Evolutionary conservation across 1,284 basidiomycete species (phyloP).

Genomic region (Ceratobasidium sp.): DNA sequence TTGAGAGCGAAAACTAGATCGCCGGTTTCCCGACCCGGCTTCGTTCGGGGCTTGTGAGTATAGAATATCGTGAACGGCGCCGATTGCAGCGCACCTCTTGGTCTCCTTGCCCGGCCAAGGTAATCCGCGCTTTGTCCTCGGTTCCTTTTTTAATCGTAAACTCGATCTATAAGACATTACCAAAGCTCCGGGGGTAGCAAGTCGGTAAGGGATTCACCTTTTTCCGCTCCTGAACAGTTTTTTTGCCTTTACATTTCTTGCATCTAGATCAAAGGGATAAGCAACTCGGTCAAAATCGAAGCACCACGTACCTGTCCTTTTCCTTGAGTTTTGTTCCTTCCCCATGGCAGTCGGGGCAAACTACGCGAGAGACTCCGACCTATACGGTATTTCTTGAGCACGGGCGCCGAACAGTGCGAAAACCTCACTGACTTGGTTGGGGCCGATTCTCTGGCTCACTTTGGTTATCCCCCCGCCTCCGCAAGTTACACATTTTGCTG

Average conservation of each 20-base stretch:
- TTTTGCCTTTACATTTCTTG: slow-evolving; percentile 94
- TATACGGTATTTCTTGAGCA: slow-evolving; percentile 54
- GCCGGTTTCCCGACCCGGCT: slow-evolving; percentile 86
- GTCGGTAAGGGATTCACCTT: slow-evolving; percentile 62
- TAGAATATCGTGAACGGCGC: slow-evolving; percentile 1
- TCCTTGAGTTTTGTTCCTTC: slow-evolving; percentile 85
- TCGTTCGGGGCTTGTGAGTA: background rate
- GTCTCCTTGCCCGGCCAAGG: slow-evolving; percentile 91
- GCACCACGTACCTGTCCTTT: slow-evolving; percentile 79
- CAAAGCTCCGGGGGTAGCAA: background rate
- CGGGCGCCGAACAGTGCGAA: slow-evolving; percentile 44
- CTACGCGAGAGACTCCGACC: slow-evolving; percentile 62
- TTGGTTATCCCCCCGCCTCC: slow-evolving; percentile 85
- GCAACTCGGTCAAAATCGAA: background rate
- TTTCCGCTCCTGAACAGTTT: slow-evolving; percentile 88
- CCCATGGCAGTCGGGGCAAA: slow-evolving; percentile 86
- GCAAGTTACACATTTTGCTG: slow-evolving; percentile 85
- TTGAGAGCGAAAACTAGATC: slow-evolving; percentile 91
- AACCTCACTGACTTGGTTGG: background rate
- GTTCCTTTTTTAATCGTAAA: slow-evolving; percentile 92
- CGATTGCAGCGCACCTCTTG: slow-evolving; percentile 72
- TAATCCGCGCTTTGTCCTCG: slow-evolving; percentile 85
- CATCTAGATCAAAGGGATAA: slow-evolving; percentile 72
- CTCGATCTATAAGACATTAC: slow-evolving; percentile 59
- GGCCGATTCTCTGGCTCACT: slow-evolving; percentile 63